Evolutionary conservation across 179 eudicot genomes (phyloP).

Genomic region (Nepenthes alata): DNA sequence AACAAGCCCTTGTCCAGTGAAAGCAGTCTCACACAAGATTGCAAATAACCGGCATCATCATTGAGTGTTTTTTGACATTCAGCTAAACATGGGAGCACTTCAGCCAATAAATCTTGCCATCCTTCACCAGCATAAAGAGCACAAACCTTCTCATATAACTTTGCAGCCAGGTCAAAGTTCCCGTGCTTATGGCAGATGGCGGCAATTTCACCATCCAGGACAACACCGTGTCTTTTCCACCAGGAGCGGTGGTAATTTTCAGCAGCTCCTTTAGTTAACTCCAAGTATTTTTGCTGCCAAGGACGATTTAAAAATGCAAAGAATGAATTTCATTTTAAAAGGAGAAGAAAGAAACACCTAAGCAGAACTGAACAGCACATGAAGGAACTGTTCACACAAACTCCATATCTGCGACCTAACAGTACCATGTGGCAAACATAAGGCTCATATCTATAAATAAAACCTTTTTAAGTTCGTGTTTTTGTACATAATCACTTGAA

Average conservation of each 20-base stretch:
- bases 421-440: no score
- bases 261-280: slow-evolving; percentile 86
- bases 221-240: slow-evolving; percentile 99
- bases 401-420: no score
- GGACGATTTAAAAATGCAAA: slow-evolving; percentile 1
- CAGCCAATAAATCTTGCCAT: slow-evolving; percentile 94
- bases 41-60: slow-evolving; percentile 91
- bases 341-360: not conserved
- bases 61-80: slow-evolving; percentile 87
- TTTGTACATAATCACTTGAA: no score
- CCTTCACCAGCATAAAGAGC: slow-evolving; percentile 98
- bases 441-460: no score
- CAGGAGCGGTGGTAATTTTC: slow-evolving; percentile 87
- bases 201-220: slow-evolving; percentile 96
- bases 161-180: slow-evolving; percentile 76
- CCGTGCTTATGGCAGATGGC: slow-evolving; percentile 69
- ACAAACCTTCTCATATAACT: slow-evolving; percentile 88
- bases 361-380: no score
- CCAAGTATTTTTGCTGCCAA: slow-evolving; percentile 75
- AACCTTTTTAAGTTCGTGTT: no score
- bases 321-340: not conserved
- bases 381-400: not conserved
- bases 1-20: slow-evolving; percentile 82
- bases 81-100: slow-evolving; percentile 89
- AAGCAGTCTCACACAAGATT: slow-evolving; percentile 84